Evolutionary conservation across 768 basidiomycete species (phyloP).

Genomic region (Rossbeevera mucosa): DNA sequence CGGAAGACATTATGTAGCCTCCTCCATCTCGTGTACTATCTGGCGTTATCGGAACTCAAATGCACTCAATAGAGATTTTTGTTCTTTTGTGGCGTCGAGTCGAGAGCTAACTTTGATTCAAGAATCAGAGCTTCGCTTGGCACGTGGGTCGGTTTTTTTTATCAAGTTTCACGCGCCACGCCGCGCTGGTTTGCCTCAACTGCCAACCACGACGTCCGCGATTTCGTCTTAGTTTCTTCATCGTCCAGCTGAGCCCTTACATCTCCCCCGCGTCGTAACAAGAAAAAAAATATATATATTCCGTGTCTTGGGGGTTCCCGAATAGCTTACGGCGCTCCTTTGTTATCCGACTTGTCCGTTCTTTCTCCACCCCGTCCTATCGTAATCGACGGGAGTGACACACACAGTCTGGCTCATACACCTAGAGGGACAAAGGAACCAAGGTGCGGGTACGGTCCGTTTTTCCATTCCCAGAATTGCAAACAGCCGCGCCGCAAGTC

Average conservation of each 20-base stretch:
- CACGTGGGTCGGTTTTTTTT: background rate
- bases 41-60: conserved; percentile 17
- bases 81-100: conserved; percentile 8
- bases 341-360: conserved; percentile 4
- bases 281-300: background rate
- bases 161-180: background rate
- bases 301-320: background rate
- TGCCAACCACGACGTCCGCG: background rate
- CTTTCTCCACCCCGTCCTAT: conserved; percentile 19
- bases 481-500: background rate
- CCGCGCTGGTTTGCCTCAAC: background rate
- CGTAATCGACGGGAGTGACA: conserved; percentile 18
- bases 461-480: background rate
- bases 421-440: background rate
- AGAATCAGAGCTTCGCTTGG: background rate
- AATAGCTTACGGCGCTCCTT: conserved; percentile 8
- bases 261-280: background rate
- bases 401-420: conserved; percentile 2
- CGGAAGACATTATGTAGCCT: conserved; percentile 31
- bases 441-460: background rate
- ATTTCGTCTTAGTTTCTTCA: background rate
- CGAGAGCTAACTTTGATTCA: conserved; percentile 10
- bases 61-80: conserved; percentile 16
- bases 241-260: background rate
- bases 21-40: conserved; percentile 24